Percentiles rank a stretch among this genome's conserved stretches.
Conservation (phyloP, 129 eudicot genomes). For the Daucus carota region DH1_v3.0 NC_030382.2:41471501-41472000, state of each 20-base stretch:
- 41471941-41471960: not conserved
- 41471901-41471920: constrained; percentile 13
- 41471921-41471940: constrained; percentile 15
- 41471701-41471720: not conserved
- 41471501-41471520: not conserved
- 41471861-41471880: constrained; percentile 7
- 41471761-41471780: not conserved
- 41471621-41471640: not conserved
- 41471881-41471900: constrained; percentile 1
- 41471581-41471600: not conserved
- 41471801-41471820: not conserved
- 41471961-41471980: not conserved
- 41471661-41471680: not conserved
- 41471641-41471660: not conserved
- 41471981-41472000: not conserved
- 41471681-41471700: not conserved
- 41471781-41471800: not conserved
- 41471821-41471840: constrained; percentile 1
- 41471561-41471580: not conserved
- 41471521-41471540: not conserved
- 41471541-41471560: not conserved
- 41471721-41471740: not conserved
- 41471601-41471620: not conserved
- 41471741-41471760: not conserved
- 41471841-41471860: constrained; percentile 19